Conservation (phyloP, 768 basidiomycete species). For the Gyrodon lividus region DNA sequence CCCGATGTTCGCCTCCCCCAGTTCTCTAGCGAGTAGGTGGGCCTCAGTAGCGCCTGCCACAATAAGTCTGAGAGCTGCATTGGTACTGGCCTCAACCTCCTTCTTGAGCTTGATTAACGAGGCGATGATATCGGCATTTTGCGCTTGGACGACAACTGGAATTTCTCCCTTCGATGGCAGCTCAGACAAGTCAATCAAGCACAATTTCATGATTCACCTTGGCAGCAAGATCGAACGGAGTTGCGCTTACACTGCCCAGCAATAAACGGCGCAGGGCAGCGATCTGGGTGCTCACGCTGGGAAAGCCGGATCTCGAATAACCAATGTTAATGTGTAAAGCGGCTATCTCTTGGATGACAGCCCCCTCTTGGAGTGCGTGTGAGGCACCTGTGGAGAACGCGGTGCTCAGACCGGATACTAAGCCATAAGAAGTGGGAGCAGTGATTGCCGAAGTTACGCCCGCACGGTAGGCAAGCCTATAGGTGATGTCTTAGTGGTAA, state of each 20-base stretch:
- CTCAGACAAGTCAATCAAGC: neutral
- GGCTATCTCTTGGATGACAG: constrained; percentile 57
- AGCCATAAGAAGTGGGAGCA: constrained; percentile 49
- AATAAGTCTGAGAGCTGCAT: constrained; percentile 50
- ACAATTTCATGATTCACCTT: constrained; percentile 34
- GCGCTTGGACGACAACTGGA: constrained; percentile 71
- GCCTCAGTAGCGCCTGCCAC: constrained; percentile 70
- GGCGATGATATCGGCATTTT: constrained; percentile 82
- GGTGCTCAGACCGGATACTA: constrained; percentile 57
- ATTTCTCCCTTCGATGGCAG: constrained; percentile 51
- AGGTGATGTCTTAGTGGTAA: constrained; percentile 2
- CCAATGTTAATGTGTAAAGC: constrained; percentile 63
- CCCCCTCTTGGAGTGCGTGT: constrained; percentile 55
- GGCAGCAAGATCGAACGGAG: constrained; percentile 42
- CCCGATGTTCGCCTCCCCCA: constrained; percentile 66
- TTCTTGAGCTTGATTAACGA: constrained; percentile 68
- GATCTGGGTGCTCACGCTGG: constrained; percentile 81
- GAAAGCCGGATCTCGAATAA: constrained; percentile 36
- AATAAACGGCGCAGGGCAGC: constrained; percentile 68
- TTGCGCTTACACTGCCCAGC: constrained; percentile 28
- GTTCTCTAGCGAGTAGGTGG: constrained; percentile 68
- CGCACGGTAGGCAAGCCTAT: constrained; percentile 62
- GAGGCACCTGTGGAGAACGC: constrained; percentile 56
- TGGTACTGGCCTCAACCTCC: constrained; percentile 51
- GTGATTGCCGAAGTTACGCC: constrained; percentile 66